phyloP scores from a whole-genome alignment of 164 flowering plant species.

The Berberis vulgaris region DNA sequence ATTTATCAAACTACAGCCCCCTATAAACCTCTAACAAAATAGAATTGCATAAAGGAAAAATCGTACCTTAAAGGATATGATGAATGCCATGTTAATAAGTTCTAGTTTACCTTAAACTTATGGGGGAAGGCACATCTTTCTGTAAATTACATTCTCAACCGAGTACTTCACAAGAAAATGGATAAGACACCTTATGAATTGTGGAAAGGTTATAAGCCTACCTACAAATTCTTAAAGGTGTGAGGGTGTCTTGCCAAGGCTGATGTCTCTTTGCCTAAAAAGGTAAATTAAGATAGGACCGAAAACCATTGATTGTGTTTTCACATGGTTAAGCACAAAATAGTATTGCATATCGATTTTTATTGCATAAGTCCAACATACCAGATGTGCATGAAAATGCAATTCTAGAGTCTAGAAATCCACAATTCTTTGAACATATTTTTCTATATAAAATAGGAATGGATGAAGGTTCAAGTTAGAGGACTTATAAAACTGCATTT shows the following conservation, averaged over 20 bases:
- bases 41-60: constrained; percentile 4
- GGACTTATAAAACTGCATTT: background rate
- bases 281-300: background rate
- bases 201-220: background rate
- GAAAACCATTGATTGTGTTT: background rate
- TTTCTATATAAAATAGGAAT: background rate
- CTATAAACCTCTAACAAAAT: constrained; percentile 10
- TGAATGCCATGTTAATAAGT: background rate
- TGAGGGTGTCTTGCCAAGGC: background rate
- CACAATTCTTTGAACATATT: background rate
- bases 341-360: background rate
- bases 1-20: constrained; percentile 10
- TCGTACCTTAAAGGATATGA: constrained; percentile 4
- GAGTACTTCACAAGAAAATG: no score
- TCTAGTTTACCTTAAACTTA: constrained; percentile 1
- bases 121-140: background rate
- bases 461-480: background rate
- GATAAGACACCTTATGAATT: no score
- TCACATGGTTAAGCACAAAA: background rate
- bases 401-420: background rate
- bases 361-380: background rate
- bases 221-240: background rate
- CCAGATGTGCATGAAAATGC: background rate
- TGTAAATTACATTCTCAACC: background rate
- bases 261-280: background rate